Base-by-base conservation (phyloP, 305 asterid species). In the Fraxinus baroniana region DNA sequence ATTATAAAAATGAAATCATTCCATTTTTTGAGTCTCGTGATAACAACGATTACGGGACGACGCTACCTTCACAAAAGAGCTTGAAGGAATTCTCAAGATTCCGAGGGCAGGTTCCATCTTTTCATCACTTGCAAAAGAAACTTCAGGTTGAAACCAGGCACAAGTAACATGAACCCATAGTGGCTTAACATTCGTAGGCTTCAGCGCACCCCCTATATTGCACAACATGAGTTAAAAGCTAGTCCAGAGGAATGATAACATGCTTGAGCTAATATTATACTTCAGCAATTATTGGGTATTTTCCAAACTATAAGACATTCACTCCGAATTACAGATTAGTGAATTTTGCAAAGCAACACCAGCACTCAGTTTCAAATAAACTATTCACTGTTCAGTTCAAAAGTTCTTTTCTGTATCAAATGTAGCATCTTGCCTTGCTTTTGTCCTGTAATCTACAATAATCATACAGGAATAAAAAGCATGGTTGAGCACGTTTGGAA, bases 71-170 rank as follows among this genome's bases (percentile, higher is more conserved):
- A 94, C 97, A 84, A 94, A 96, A 81, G 94, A 88, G 87, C 91
- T 93, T 78, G 98, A 91, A 76, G 98, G 98, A 79, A 96, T 96
- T 86, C 93, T 93, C 85, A 96, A 81, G 82, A 96, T 93, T 79
- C 99, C 99, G 79, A 89, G 86, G 75, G 99, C 99, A 86, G 99
- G 99, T 83, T 96, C 99, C 99, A 96, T 96, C 87, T 87, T 91
- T 85, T 96, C 98, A 79, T 94, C 97, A 44, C 92, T 94, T 79
- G 95, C 97, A 88, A 96, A 96, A 76, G 95, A 91, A 86, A 96
- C 99, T 91, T 96, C 92, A 28, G 99, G 99, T 87, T 91, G 98
- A 88, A 94, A 96, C 99, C 99, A 96, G 88, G 99, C 99, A 88
- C 99, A 96, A 75, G 99, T 94, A 86, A 96, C 87, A 83, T 96